Evolutionary conservation across 805 yeast genomes (phyloP).

Genomic region (Lachancea fermentati): DNA sequence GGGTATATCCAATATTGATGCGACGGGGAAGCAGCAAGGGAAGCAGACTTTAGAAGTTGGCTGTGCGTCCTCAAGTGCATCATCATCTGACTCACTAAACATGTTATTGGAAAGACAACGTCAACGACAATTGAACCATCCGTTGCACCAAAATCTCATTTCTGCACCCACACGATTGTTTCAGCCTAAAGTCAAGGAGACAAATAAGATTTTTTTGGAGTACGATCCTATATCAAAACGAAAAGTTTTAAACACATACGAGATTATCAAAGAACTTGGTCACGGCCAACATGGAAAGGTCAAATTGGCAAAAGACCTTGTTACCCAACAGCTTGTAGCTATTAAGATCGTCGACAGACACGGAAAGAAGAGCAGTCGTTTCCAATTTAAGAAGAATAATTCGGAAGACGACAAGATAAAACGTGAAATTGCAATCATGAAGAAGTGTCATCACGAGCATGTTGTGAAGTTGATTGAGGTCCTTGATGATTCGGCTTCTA

Average conservation of each 20-base stretch:
- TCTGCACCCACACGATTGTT: constrained; percentile 15
- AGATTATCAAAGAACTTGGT: constrained; percentile 81
- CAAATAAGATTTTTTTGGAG: constrained; percentile 70
- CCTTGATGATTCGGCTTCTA: constrained; percentile 74
- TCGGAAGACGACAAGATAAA: constrained; percentile 68
- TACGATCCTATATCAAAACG: constrained; percentile 83
- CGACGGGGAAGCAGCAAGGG: constrained; percentile 2
- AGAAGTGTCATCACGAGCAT: constrained; percentile 85
- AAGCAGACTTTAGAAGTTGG: constrained; percentile 3
- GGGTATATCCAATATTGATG: constrained; percentile 6
- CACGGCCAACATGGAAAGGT: constrained; percentile 99
- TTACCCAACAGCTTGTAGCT: constrained; percentile 68
- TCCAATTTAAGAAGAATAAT: constrained; percentile 39
- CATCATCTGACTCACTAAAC: constrained; percentile 35
- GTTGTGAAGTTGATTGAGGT: constrained; percentile 86
- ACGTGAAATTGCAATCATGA: constrained; percentile 88
- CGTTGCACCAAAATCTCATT: constrained; percentile 35
- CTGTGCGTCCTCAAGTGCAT: constrained; percentile 18
- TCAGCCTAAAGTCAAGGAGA: constrained; percentile 62
- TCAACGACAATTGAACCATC: constrained; percentile 38
- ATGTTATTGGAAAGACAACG: constrained; percentile 38
- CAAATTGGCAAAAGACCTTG: constrained; percentile 74
- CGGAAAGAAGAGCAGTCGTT: constrained; percentile 27
- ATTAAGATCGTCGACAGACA: constrained; percentile 86
- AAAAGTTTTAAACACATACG: constrained; percentile 82